phyloP scores from a whole-genome alignment of 2,329 filamentous ascomycete species.

The Sporothrix schenckii region DNA sequence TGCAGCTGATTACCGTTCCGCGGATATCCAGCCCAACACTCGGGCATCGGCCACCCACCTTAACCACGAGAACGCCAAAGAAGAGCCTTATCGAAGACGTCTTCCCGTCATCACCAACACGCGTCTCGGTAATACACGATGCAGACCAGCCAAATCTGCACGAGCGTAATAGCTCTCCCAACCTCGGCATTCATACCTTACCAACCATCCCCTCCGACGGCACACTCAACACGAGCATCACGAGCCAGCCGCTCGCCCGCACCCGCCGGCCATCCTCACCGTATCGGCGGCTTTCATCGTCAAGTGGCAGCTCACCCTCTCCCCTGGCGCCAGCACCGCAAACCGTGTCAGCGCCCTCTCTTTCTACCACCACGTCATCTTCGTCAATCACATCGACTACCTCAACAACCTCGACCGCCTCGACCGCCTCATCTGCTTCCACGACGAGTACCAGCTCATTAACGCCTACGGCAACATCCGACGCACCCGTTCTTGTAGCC shows the following conservation, averaged over 20 bases:
- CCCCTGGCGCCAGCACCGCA: slow-evolving; percentile 38
- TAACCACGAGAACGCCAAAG: slow-evolving; percentile 46
- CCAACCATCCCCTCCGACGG: slow-evolving; percentile 23
- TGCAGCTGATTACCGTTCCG: slow-evolving; percentile 57
- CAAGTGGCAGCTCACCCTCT: slow-evolving; percentile 15
- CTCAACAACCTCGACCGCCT: background rate
- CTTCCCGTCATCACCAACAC: slow-evolving; percentile 60
- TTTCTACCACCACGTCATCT: background rate
- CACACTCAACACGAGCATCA: slow-evolving; percentile 38
- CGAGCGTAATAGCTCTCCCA: slow-evolving; percentile 59
- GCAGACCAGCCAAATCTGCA: slow-evolving; percentile 48
- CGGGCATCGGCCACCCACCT: slow-evolving; percentile 44
- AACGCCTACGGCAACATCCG: background rate
- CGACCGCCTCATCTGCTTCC: background rate
- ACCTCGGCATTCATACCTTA: slow-evolving; percentile 43
- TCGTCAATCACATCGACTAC: background rate
- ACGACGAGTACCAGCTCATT: background rate
- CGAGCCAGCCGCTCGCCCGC: slow-evolving; percentile 31
- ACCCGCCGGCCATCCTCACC: slow-evolving; percentile 59
- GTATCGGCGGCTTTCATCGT: slow-evolving; percentile 49
- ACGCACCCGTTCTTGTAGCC: background rate
- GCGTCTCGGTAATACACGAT: slow-evolving; percentile 57
- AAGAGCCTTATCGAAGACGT: slow-evolving; percentile 61
- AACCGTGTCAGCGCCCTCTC: background rate
- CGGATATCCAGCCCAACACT: slow-evolving; percentile 61